Evolutionary conservation across 768 basidiomycete genomes (phyloP), one percentile per base, ranked within the genome.

Genomic region (Gelatoporia subvermispora): DNA sequence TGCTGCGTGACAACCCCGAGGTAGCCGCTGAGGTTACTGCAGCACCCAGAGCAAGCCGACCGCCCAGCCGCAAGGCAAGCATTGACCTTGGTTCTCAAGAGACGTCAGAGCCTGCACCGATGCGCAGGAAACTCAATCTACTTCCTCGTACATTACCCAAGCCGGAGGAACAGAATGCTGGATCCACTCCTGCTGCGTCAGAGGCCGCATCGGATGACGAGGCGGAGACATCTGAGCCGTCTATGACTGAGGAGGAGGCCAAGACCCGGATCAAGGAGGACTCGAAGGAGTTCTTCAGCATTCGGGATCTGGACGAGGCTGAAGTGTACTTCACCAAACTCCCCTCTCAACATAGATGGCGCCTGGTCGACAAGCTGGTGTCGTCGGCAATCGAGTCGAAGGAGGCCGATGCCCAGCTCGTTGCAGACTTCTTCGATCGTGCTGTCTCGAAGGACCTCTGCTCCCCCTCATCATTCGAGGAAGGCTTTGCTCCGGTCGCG

Each of bases 271-370:
- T 95, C 57, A 75, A 72, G 13, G 85, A 92, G 58, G 89, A 94
- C 57, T 69, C 72, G 48, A 91, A 89, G 68, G 92, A 97, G 72
- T 88, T 92, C 72, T 93, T 85, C 67, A 79, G 74, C 55, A 81
- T 90, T 57, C 85, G 89, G 55, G 87, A 84, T 60, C 65, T 96
- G 48, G 84, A 85, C 28, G 94, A 96, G 65, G 93, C 89, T 11
- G 91, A 91, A 56, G 78, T 78, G 21, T 94, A 93, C 72, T 93
- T 95, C 70, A 74, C 78, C 43, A 77, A 72, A 17, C 73, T 97
- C 22, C 84, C 91, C 5, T 65, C 75, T 21, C 74, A 75, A 49
- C 76, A 85, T 58, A 84, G 85, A 35, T 68, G 67, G 48, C 68
- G 67, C 18, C 77, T 98, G 24, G 80, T 95, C 53, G 82, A 88